These are phyloP conservation scores for Cicer judaicum DNA, from an alignment of 306 rosid genomes.

Conservation along the genomic window DNA sequence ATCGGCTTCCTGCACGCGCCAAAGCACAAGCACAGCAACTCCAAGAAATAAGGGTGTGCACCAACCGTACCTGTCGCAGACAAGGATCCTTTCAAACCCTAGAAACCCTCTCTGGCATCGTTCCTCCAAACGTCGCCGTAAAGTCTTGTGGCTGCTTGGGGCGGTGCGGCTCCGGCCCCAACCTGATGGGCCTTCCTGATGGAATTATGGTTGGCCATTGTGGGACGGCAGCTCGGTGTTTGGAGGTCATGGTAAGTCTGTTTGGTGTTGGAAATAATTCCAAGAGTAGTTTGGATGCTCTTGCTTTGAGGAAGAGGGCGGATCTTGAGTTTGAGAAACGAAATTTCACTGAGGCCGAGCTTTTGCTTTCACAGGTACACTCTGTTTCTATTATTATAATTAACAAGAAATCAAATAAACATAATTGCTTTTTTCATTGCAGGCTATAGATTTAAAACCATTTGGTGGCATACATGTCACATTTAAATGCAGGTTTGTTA, in stretches of 20 bases:
- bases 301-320: constrained; percentile 77
- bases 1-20: constrained; percentile 6
- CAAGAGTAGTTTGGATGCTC: constrained; percentile 70
- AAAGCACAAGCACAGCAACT: constrained; percentile 22
- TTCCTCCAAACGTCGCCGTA: constrained; percentile 69
- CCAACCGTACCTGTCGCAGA: constrained; percentile 81
- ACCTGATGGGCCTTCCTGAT: constrained; percentile 66
- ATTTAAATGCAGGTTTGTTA: constrained; percentile 69
- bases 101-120: constrained; percentile 63
- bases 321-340: constrained; percentile 50
- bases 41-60: constrained; percentile 77
- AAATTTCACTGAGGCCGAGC: constrained; percentile 67
- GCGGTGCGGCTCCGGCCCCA: constrained; percentile 84
- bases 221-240: constrained; percentile 70
- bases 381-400: background rate
- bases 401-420: constrained; percentile 11
- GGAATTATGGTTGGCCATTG: constrained; percentile 63
- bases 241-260: constrained; percentile 58
- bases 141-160: constrained; percentile 76
- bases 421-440: constrained; percentile 42
- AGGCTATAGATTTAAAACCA: constrained; percentile 79
- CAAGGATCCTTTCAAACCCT: constrained; percentile 85
- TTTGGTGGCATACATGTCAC: constrained; percentile 73
- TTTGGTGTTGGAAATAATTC: constrained; percentile 42
- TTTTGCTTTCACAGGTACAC: constrained; percentile 70